Evolutionary conservation across 1,284 basidiomycete genomes (phyloP), one percentile per base, ranked within the genome.

Genomic region (Ustilago vetiveriae): DNA sequence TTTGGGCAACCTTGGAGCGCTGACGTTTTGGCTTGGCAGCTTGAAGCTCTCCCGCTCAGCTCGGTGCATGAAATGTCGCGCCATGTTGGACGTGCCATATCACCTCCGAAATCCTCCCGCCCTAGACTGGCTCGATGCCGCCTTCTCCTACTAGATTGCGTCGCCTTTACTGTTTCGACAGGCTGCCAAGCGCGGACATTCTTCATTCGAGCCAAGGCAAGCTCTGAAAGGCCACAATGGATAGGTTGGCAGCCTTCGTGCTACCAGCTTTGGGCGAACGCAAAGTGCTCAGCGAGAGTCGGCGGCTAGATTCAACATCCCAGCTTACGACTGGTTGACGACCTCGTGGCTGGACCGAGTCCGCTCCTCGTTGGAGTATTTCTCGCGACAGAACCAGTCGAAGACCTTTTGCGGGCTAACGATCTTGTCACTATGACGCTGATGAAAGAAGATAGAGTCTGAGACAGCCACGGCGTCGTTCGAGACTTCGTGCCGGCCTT

Each of bases 31-130:
- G 26, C 35, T 10, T 33, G 14, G 16, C 39, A 23, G 24, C 27
- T 24, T 24, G 14, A 3, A 2, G 32, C 27, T 10, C n/a, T 11
- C 7, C 10, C 6, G 33, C n/a, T 26, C n/a, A n/a, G n/a, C n/a
- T n/a, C n/a, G n/a, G n/a, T n/a, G 30, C 8, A 8, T 19, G 19
- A 43, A 32, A 30, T 26, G 46, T 30, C 19, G 13, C 62, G 64
- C 64, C 57, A 11, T 62, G 53, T 57, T 67, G 64, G 64, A 67
- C 57, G 58, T 38, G 57, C 35, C 58, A 67, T 67, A 53, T 67
- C 64, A 60, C 40, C 45, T 49, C 13, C 37, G 51, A 24, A 4
- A 30, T 30, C 29, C 14, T 30, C 14, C 29, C 29, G 9, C 9
- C 29, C 29, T 30, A 14, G 29, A n/a, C n/a, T 30, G 10, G 29